These are phyloP conservation scores for Starmerella floris DNA, from an alignment of 805 yeast genomes.

Conservation along the genomic window DNA sequence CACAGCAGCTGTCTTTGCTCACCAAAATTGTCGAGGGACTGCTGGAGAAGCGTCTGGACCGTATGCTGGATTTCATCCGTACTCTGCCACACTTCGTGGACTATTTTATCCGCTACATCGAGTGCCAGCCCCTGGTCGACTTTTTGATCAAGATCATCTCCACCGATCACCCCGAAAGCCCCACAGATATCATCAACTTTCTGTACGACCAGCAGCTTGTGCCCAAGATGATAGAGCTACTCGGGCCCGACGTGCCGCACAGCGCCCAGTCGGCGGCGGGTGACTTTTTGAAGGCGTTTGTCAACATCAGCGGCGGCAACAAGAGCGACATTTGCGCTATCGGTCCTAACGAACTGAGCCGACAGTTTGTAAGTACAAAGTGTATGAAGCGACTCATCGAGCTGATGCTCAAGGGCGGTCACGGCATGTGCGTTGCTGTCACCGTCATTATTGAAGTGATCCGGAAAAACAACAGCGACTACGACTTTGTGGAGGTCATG, in stretches of 20 bases:
- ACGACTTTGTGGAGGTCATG: constrained; percentile 76
- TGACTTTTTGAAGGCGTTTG: constrained; percentile 85
- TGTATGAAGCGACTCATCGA: constrained; percentile 54
- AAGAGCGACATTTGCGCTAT: constrained; percentile 81
- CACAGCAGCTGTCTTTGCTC: constrained; percentile 71
- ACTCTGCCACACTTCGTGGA: constrained; percentile 59
- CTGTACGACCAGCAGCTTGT: constrained; percentile 62
- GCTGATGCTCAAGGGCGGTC: constrained; percentile 63
- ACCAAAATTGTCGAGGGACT: constrained; percentile 85
- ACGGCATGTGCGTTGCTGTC: constrained; percentile 86
- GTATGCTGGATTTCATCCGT: constrained; percentile 56
- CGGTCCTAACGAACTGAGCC: constrained; percentile 88
- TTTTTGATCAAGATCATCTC: constrained; percentile 77
- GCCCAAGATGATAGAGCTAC: constrained; percentile 53
- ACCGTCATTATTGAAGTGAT: constrained; percentile 89
- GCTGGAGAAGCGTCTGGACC: constrained; percentile 76
- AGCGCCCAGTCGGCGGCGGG: constrained; percentile 86
- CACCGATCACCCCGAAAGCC: constrained; percentile 79
- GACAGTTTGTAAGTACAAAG: constrained; percentile 71
- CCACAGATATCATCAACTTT: constrained; percentile 73
- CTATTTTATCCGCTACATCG: constrained; percentile 71
- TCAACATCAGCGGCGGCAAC: constrained; percentile 85
- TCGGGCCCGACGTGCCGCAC: constrained; percentile 54
- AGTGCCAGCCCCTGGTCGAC: constrained; percentile 90
- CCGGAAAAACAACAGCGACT: constrained; percentile 90